phyloP scores from a whole-genome alignment of 164 flowering plant genomes.

The Nymphaea thermarum region DNA sequence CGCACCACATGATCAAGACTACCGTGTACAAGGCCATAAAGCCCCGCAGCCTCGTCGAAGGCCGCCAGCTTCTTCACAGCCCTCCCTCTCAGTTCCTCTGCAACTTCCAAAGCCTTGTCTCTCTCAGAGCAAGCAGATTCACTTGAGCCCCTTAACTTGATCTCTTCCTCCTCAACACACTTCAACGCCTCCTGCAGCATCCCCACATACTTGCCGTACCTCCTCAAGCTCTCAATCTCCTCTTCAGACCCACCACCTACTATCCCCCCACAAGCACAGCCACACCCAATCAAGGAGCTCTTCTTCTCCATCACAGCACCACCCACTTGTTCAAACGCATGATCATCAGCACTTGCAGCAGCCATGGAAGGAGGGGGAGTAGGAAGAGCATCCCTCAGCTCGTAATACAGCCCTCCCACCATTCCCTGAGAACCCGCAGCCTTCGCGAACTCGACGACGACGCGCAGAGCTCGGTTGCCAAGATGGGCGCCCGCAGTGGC shows the following conservation, averaged over 20 bases:
- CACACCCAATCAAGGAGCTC: conserved; percentile 42
- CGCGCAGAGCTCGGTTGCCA: conserved; percentile 27
- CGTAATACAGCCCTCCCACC: conserved; percentile 24
- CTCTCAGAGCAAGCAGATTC: no score
- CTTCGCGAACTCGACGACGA: conserved; percentile 37
- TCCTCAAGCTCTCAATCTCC: conserved; percentile 43
- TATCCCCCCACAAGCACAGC: conserved; percentile 65
- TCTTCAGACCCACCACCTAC: conserved; percentile 52
- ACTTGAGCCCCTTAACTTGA: no score
- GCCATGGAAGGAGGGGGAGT: no score
- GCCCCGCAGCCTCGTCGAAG: no score
- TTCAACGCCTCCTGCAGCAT: conserved; percentile 22
- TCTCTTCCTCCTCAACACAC: conserved; percentile 7
- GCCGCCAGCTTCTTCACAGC: no score
- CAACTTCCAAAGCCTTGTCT: no score
- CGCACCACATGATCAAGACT: no score
- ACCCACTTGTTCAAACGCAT: neutral
- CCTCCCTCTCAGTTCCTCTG: no score
- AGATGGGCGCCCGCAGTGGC: conserved; percentile 19
- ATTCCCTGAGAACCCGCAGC: conserved; percentile 43
- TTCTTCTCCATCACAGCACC: conserved; percentile 21
- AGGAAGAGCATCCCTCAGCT: conserved; percentile 4
- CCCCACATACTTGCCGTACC: conserved; percentile 39
- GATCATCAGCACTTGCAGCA: conserved; percentile 1
- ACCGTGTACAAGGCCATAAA: no score